Evolutionary conservation across 225 moss, liverwort and hornwort species (phyloP).

Genomic region (Bryoerythrophyllum caledonicum): DNA sequence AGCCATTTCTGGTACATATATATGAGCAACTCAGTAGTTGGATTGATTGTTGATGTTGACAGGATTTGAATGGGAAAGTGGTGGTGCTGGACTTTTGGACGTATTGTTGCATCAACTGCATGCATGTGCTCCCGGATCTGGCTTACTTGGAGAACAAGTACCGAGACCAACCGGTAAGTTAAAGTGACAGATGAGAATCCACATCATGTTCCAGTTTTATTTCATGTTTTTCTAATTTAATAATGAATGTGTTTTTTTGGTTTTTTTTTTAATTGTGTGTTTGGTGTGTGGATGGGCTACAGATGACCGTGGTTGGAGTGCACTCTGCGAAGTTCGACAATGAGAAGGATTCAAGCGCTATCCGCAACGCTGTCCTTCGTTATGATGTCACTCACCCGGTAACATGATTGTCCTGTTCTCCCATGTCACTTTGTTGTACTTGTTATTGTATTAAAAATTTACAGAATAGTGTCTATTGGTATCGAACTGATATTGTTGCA

Average conservation of each 20-base stretch:
- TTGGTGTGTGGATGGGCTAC: constrained; percentile 12
- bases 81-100: constrained; percentile 98
- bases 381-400: constrained; percentile 95
- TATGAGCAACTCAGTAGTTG: not conserved
- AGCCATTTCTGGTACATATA: no score
- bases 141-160: constrained; percentile 82
- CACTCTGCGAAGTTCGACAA: constrained; percentile 99
- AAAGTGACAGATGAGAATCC: no score
- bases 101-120: constrained; percentile 98
- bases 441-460: not conserved
- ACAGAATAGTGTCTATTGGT: no score
- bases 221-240: not conserved
- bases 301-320: constrained; percentile 92
- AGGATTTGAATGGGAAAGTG: constrained; percentile 91
- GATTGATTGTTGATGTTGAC: constrained; percentile 13
- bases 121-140: constrained; percentile 96
- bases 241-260: not conserved
- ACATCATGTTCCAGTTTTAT: not conserved
- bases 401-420: constrained; percentile 6
- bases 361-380: constrained; percentile 85
- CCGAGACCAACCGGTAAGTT: constrained; percentile 58
- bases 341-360: constrained; percentile 87
- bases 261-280: no score
- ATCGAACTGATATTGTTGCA: no score
- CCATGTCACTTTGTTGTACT: not conserved